These are phyloP conservation scores for Colletotrichum lupini DNA, from an alignment of 2,329 filamentous ascomycete genomes.

Conservation along the genomic window DNA sequence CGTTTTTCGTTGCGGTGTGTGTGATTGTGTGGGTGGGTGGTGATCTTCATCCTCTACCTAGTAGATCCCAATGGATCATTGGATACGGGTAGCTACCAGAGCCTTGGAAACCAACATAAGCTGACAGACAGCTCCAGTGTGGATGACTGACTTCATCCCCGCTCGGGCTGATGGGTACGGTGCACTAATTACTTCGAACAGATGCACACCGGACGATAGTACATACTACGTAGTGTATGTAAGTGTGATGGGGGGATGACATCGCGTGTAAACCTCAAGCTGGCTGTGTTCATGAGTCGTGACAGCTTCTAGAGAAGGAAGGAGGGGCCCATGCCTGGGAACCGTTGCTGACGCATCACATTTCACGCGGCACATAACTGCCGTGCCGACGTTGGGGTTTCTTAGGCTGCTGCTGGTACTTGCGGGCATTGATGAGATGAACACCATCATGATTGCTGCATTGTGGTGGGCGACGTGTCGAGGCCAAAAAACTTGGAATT, in stretches of 20 bases:
- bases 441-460: neutral
- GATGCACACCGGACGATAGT: neutral
- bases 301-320: neutral
- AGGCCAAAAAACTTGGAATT: neutral
- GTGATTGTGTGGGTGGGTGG: neutral
- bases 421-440: neutral
- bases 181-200: neutral
- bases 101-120: conserved; percentile 10
- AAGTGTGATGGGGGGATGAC: conserved; percentile 1
- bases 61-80: neutral
- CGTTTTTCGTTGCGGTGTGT: neutral
- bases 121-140: neutral
- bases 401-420: neutral
- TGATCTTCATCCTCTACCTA: neutral
- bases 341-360: neutral
- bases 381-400: neutral
- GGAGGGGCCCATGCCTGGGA: neutral
- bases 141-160: conserved; percentile 28
- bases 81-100: neutral
- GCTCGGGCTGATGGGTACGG: neutral
- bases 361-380: neutral
- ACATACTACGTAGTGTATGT: too few species aligned
- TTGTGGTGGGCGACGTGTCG: neutral
- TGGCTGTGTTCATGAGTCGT: conserved; percentile 13
- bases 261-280: neutral